Evolutionary conservation across 768 basidiomycete genomes (phyloP).

Genomic region (Lentinus tigrinus): DNA sequence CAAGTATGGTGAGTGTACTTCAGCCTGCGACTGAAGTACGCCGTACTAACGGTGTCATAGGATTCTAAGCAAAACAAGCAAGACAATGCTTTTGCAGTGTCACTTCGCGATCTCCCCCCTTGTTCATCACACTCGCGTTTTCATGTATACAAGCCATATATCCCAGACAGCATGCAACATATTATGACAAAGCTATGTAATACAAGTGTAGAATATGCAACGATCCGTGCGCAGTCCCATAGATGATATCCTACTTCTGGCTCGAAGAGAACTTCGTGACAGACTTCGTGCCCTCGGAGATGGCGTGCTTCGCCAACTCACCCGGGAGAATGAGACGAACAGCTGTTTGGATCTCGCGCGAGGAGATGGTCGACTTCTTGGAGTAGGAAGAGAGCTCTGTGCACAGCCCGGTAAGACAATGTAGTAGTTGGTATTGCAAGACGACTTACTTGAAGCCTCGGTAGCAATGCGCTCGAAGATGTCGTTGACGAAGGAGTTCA

Average conservation of each 20-base stretch:
- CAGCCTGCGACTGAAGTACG: neutral
- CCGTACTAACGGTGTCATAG: conserved; percentile 2
- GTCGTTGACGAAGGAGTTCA: conserved; percentile 83
- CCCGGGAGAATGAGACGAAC: conserved; percentile 83
- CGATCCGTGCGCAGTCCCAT: conserved; percentile 7
- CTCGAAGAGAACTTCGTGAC: conserved; percentile 64
- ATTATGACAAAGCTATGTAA: conserved; percentile 19
- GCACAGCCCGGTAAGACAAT: neutral
- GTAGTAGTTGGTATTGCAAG: neutral
- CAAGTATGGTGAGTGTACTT: conserved; percentile 69
- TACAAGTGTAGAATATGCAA: conserved; percentile 23
- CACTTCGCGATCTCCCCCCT: neutral
- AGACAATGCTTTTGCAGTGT: neutral
- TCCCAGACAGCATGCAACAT: conserved; percentile 12
- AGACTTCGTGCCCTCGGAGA: conserved; percentile 79
- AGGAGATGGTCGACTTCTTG: conserved; percentile 91
- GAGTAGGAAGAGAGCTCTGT: conserved; percentile 80
- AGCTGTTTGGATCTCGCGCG: conserved; percentile 84
- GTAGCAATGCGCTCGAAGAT: conserved; percentile 81
- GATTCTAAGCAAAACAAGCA: conserved; percentile 16
- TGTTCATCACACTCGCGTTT: neutral
- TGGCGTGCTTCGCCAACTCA: conserved; percentile 85
- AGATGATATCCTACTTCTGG: conserved; percentile 23
- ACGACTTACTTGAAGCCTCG: conserved; percentile 64
- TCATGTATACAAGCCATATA: neutral